Evolutionary conservation across 2,329 filamentous ascomycete genomes (phyloP).

Genomic region (Madurella fahalii): DNA sequence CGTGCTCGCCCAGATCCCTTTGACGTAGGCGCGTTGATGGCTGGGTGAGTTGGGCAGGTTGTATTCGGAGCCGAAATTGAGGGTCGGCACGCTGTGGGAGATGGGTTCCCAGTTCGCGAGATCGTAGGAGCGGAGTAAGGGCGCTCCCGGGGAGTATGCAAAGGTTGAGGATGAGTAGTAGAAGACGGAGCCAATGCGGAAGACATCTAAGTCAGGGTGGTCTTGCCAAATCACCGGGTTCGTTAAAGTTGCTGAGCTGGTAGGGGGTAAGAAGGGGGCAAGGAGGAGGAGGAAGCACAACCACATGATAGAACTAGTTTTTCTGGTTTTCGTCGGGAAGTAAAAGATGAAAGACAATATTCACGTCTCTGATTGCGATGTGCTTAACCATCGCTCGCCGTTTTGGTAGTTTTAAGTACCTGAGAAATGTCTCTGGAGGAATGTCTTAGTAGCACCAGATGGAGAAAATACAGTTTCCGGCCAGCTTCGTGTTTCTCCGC

Average conservation of each 20-base stretch:
- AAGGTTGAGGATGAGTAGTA: slow-evolving; percentile 57
- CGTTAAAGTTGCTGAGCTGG: slow-evolving; percentile 28
- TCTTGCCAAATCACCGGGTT: slow-evolving; percentile 56
- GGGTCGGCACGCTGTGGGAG: slow-evolving; percentile 41
- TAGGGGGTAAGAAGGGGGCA: too few species aligned
- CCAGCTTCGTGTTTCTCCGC: too few species aligned
- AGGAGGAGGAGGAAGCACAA: too few species aligned
- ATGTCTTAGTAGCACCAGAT: too few species aligned
- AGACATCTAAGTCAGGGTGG: slow-evolving; percentile 52
- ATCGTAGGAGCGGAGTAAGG: slow-evolving; percentile 52
- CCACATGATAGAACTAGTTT: too few species aligned
- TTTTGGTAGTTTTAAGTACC: too few species aligned
- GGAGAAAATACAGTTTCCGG: too few species aligned
- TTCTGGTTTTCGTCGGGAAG: too few species aligned
- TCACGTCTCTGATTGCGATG: too few species aligned
- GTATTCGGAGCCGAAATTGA: slow-evolving; percentile 47
- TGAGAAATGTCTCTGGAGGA: too few species aligned
- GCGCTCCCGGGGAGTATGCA: slow-evolving; percentile 53
- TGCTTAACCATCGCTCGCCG: too few species aligned
- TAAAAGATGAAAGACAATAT: too few species aligned
- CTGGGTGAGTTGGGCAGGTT: slow-evolving; percentile 35
- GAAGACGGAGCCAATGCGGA: slow-evolving; percentile 44
- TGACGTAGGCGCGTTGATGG: slow-evolving; percentile 42
- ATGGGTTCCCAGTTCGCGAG: slow-evolving; percentile 49
- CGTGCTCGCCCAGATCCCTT: slow-evolving; percentile 53